Base-by-base conservation (phyloP, 257 asterid species). In the Fraxinus excelsior region DNA sequence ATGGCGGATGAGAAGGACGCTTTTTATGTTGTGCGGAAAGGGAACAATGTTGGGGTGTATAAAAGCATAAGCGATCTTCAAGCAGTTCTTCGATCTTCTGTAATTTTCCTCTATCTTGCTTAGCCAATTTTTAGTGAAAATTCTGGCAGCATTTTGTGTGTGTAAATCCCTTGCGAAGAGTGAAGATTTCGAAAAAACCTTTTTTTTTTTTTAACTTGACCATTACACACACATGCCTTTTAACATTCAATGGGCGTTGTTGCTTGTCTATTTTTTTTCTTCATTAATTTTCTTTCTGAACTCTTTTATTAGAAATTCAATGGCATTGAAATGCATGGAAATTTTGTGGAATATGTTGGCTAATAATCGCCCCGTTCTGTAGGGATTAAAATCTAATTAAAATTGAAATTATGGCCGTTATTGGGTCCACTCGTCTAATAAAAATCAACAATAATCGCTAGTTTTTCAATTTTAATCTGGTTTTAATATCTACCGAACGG, bases 61-160 rank as follows among this genome's bases (percentile, higher is more conserved):
- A 51, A 51, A 14, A 14, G n/a, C 89, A 83, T 90, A 11, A 87
- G 88, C 74, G 99, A 95, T 88, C 93, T 91, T 83, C 97, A 94
- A 79, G 86, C 93, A 29, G 83, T 90, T 49, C 90, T 91, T 72
- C 88, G 82, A 67, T 85, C 97, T 60, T 85, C 95, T 73, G 99
- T 94, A 94, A 86, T 44, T 29, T 74, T 0, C 70, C 76, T 73
- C 78, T n/a, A 67, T 9, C 65, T 42, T 28, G 2, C 19, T 35
- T 21, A 35, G 13, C 34, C 37, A 35, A 12, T 19, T 77, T 81
- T 56, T 34, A 31, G 23, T 53, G 58, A 21, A 42, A 71, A 29
- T 73, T 23, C 72, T 69, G 11, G 53, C 60, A 28, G 42, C 73
- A 66, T 75, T 29, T 38, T 44, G 19, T 67, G 29, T 35, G 28